Percentiles rank a stretch among this genome's conserved stretches.
phyloP scores from a whole-genome alignment of 257 asterid species.

The Leonotis leonurus region DNA sequence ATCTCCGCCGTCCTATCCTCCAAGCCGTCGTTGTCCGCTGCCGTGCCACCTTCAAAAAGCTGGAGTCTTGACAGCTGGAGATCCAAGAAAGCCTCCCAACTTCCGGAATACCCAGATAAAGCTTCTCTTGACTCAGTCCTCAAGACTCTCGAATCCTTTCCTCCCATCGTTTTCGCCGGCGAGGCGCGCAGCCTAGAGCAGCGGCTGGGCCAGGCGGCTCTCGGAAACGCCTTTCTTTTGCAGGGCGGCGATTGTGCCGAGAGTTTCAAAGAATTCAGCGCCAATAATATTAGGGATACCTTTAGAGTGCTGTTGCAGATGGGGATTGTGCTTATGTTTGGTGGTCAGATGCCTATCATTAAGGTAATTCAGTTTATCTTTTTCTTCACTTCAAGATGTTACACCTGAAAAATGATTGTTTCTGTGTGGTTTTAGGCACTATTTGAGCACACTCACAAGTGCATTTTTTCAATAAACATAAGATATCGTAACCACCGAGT shows the following conservation, averaged over 20 bases:
- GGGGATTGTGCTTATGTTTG: constrained; percentile 85
- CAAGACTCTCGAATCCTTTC: constrained; percentile 57
- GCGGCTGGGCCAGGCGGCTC: constrained; percentile 62
- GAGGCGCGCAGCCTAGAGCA: constrained; percentile 78
- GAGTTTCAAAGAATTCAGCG: constrained; percentile 77
- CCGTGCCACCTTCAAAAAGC: constrained; percentile 15
- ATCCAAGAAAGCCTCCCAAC: constrained; percentile 52
- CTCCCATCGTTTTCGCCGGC: constrained; percentile 79
- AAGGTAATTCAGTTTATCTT: constrained; percentile 43
- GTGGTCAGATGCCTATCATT: constrained; percentile 75
- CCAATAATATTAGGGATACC: constrained; percentile 72
- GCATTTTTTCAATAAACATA: too few species aligned
- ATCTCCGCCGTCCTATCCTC: constrained; percentile 49
- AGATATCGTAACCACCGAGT: too few species aligned
- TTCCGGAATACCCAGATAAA: constrained; percentile 59
- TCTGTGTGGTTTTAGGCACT: too few species aligned
- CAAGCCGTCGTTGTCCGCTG: constrained; percentile 21
- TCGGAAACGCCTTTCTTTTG: constrained; percentile 62
- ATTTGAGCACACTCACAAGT: too few species aligned
- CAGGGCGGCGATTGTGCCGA: constrained; percentile 91
- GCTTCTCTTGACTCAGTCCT: constrained; percentile 43
- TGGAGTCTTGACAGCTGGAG: constrained; percentile 77
- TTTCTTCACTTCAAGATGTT: too few species aligned
- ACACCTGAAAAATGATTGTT: too few species aligned
- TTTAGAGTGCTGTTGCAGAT: constrained; percentile 79